Conservation (phyloP, 768 basidiomycete species). For the Agrocybe chaxingu region DNA sequence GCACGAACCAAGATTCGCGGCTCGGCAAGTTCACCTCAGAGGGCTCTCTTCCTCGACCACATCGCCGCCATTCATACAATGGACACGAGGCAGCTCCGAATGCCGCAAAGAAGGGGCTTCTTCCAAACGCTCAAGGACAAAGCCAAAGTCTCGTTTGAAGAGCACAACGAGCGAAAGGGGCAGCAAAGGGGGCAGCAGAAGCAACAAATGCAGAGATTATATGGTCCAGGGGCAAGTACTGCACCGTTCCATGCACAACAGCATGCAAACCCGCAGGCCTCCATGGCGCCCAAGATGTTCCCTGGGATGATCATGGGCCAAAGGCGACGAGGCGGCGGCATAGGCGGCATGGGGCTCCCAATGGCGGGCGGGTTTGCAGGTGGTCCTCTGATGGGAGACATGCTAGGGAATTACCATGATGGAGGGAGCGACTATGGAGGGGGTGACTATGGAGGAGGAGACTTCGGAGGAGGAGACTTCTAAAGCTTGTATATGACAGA, state of each 20-base stretch:
- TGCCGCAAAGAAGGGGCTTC: constrained; percentile 40
- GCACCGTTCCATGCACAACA: constrained; percentile 16
- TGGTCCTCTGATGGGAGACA: constrained; percentile 46
- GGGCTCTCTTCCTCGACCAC: constrained; percentile 1
- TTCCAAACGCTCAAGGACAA: constrained; percentile 64
- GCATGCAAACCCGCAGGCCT: constrained; percentile 17
- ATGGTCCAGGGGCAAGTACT: neutral
- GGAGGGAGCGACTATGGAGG: constrained; percentile 23
- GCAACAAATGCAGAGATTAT: constrained; percentile 20
- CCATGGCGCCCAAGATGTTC: neutral
- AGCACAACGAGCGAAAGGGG: constrained; percentile 56
- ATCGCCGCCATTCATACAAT: constrained; percentile 26
- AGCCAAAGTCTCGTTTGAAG: constrained; percentile 61
- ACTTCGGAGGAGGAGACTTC: constrained; percentile 26
- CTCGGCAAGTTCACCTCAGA: constrained; percentile 5
- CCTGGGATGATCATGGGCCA: constrained; percentile 9
- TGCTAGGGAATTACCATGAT: constrained; percentile 26
- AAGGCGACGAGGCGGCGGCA: constrained; percentile 14
- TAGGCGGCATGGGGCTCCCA: constrained; percentile 28
- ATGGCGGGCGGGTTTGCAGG: constrained; percentile 46
- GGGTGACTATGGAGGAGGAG: constrained; percentile 18
- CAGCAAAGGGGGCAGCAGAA: constrained; percentile 21
- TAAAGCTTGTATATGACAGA: constrained; percentile 3
- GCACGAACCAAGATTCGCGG: constrained; percentile 30
- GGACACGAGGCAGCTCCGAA: constrained; percentile 15